Base-by-base conservation (phyloP, 805 yeast species). In the Candida railenensis region DNA sequence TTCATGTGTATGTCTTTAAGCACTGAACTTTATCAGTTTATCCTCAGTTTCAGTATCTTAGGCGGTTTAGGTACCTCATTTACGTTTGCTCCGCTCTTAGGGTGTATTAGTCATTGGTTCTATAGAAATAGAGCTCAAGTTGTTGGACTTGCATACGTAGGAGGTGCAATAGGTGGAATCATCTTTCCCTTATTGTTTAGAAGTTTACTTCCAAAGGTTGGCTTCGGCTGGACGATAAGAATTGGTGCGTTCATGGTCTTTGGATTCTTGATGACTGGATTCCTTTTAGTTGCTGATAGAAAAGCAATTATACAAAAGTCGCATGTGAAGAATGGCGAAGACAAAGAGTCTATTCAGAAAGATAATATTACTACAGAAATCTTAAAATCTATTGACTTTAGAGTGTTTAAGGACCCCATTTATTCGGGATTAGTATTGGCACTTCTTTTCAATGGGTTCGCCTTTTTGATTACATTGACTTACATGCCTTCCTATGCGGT, bases 161-260 rank as follows among this genome's bases (percentile, higher is more conserved):
- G 69, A 14, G 69, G 70, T 3, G 67, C 68, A 2, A 42, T 64
- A 18, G 68, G 68, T 2, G 70, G 70, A 2, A 55, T 62, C 4
- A 43, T 57, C 5, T 55, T 55, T 38, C 70, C 70, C 5, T 48
- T 63, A 16, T 56, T 63, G 54, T 61, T 62, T 44, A 44, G 61
- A 20, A 37, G 53, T 3, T 48, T 65, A 21, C 59, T 58, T 37
- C 62, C 61, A 4, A 55, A 53, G 40, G 48, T 65, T 19, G 70
- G 70, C 3, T 63, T 55, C 42, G 64, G 63, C 14, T 65, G 70
- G 69, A 50, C 67, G 2, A 51, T 64, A 8, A 41, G 67, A 39
- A 54, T 60, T 7, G 59, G 57, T 5, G 57, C 58, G 3, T 59
- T 65, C 28, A 53, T 65, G 22, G 38, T 53, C 54, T 36, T 52